Base-by-base conservation (phyloP, 73 alveolate species). In the Urostyla sp. region DNA sequence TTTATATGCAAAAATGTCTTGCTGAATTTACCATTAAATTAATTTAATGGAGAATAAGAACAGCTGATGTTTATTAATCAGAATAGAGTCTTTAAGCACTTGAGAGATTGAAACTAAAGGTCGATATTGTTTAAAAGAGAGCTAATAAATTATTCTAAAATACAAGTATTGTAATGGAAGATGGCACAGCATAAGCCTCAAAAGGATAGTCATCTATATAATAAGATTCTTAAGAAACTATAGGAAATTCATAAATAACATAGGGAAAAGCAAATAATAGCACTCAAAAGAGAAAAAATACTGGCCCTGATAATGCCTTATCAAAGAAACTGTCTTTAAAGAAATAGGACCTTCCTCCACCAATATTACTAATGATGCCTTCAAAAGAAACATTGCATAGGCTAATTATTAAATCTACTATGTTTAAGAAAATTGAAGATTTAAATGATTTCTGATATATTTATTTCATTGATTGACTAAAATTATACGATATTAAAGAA, bases 341-440 rank as follows among this genome's bases (percentile, higher is more conserved):
- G n/a, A n/a, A n/a, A n/a, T n/a, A n/a, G n/a, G n/a, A n/a, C n/a
- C n/a, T n/a, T n/a, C n/a, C n/a, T n/a, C 79, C 79, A 7, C 79
- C 79, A 8, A 63, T 63, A 8, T 63, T 63, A 16, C 31, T 63
- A 38, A 27, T 60, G 15, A 63, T 63, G 79, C 79, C 79, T 43
- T 43, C 61, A 21, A 36, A 60, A 18, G 79, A 63, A 40, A 48
- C 44, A 8, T 43, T 63, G 45, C 79, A 63, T 38, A 63, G 44
- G 45, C 45, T 63, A 2, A 40, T 63, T 40, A 63, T 63, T 1
- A 63, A 63, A 38, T 57, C 79, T 13, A 10, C 79, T 20, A 40
- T 43, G 79, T 63, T 63, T 24, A 63, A 63, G 23, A 4, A 37
- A 7, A 40, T 38, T 36, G 60, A 63, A 1, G 79, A 63, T 8